Evolutionary conservation across 768 basidiomycete species (phyloP), one percentile per base, ranked within the genome.

Genomic region (Strobilomyces confusus): DNA sequence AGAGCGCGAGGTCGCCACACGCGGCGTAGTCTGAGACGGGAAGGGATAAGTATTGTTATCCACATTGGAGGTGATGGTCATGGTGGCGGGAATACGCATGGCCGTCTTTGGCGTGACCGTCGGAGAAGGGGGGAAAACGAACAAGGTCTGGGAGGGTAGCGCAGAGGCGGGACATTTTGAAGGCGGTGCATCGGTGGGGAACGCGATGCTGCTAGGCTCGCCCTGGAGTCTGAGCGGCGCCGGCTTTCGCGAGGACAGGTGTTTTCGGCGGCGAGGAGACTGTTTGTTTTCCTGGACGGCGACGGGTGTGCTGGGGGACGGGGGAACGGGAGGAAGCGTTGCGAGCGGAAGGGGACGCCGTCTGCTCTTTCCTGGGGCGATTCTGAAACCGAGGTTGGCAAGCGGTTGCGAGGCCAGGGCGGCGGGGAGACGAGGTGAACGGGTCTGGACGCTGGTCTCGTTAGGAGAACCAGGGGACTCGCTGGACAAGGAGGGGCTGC

Each of bases 111-210:
- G 57, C 74, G 61, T 44, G 77, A 82, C 44, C 8, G 68, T 77
- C 69, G 81, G 89, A 5, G 89, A 92, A 30, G 90, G 89, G 1
- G 90, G 90, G 64, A 92, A 92, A 34, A 92, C 84, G 60, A 92
- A 92, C 43, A 92, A 76, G 0, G 90, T 92, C 65, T 92, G 91
- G 2, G 89, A 89, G 30, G 87, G 86, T 32, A 84, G 79, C 49
- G 63, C 64, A 23, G 69, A 58, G 29, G 64, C 58, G n/a, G 61
- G 54, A 49, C 63, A 63, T 48, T 65, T 68, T 20, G 49, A 54
- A 54, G 55, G 49, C 43, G 51, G 52, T 20, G 49, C 47, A 57
- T 70, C 57, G 26, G 60, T 51, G 51, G 62, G 69, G 23, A 69
- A 71, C 1, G 45, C 46, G 26, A 71, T 57, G 44, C 50, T 69